A percentile compares a stretch with the other conserved stretches of the same genome.
Evolutionary conservation across 805 yeast species (phyloP).

Genomic region (Barnettozyma wickerhamii): DNA sequence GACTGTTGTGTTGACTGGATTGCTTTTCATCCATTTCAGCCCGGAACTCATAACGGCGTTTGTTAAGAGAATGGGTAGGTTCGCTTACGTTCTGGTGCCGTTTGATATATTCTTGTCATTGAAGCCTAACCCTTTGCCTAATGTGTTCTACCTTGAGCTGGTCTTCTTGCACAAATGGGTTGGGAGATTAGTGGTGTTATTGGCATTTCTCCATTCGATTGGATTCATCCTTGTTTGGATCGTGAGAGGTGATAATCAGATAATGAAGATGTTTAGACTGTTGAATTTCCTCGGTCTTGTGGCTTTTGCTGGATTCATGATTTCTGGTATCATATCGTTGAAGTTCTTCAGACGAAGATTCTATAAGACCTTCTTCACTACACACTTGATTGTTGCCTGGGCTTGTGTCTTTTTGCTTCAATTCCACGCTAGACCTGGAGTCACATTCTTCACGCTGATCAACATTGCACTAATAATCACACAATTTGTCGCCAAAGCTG

Average conservation of each 20-base stretch:
- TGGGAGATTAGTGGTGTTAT: conserved; percentile 48
- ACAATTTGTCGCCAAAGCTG: conserved; percentile 34
- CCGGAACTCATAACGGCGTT: conserved; percentile 32
- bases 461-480: conserved; percentile 29
- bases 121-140: conserved; percentile 48
- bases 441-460: conserved; percentile 32
- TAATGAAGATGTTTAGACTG: conserved; percentile 31
- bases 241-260: conserved; percentile 30
- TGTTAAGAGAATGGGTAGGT: conserved; percentile 57
- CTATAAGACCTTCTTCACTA: conserved; percentile 51
- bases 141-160: conserved; percentile 48
- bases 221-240: conserved; percentile 51
- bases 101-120: conserved; percentile 51
- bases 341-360: conserved; percentile 42
- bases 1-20: conserved; percentile 26
- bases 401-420: conserved; percentile 40
- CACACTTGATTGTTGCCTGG: conserved; percentile 51
- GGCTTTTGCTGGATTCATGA: conserved; percentile 31
- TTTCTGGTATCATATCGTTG: conserved; percentile 43
- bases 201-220: conserved; percentile 46
- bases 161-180: conserved; percentile 68
- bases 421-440: conserved; percentile 72
- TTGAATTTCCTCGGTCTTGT: conserved; percentile 52
- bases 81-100: conserved; percentile 55
- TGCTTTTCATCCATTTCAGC: conserved; percentile 33